A percentile compares a stretch with the other conserved stretches of the same genome.
Conservation (phyloP, 495 filamentous ascomycete species). For the Rusavskia elegans region DNA sequence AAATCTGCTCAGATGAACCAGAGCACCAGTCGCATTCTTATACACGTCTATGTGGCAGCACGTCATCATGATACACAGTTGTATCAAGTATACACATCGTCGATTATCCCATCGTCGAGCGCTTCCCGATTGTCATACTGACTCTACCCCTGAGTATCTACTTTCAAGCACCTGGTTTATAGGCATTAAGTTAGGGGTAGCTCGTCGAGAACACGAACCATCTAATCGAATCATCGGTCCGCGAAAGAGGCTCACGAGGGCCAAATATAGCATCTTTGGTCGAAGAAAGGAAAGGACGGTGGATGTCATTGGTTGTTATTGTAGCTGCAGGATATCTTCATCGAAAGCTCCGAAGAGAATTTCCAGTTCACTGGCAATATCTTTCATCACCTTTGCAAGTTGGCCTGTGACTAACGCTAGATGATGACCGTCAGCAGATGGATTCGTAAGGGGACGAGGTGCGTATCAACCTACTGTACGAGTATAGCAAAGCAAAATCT, state of each 20-base stretch:
- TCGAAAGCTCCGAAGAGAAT: constrained; percentile 55
- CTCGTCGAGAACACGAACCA: too few relatives aligned
- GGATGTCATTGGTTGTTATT: constrained; percentile 20
- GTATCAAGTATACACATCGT: too few relatives aligned
- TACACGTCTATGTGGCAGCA: not conserved
- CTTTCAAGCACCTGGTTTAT: too few relatives aligned
- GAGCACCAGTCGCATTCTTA: not conserved
- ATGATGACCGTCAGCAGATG: not conserved
- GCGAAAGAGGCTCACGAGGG: too few relatives aligned
- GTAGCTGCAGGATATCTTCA: constrained; percentile 56
- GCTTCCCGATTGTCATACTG: too few relatives aligned
- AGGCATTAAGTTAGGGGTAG: too few relatives aligned
- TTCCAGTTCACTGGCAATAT: constrained; percentile 32
- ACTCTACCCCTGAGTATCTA: too few relatives aligned
- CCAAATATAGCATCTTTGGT: too few relatives aligned
- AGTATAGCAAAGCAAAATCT: constrained; percentile 56
- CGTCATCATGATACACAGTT: too few relatives aligned
- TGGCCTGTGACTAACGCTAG: constrained; percentile 37
- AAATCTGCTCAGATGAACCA: not conserved
- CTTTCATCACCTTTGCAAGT: constrained; percentile 32
- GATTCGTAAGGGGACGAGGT: not conserved
- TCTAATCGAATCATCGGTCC: too few relatives aligned
- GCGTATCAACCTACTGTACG: constrained; percentile 39
- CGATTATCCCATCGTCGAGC: too few relatives aligned
- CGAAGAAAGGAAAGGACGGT: too few relatives aligned